phyloP scores from a whole-genome alignment of 225 moss, liverwort and hornwort genomes.

The Marchantia polymorpha region DNA sequence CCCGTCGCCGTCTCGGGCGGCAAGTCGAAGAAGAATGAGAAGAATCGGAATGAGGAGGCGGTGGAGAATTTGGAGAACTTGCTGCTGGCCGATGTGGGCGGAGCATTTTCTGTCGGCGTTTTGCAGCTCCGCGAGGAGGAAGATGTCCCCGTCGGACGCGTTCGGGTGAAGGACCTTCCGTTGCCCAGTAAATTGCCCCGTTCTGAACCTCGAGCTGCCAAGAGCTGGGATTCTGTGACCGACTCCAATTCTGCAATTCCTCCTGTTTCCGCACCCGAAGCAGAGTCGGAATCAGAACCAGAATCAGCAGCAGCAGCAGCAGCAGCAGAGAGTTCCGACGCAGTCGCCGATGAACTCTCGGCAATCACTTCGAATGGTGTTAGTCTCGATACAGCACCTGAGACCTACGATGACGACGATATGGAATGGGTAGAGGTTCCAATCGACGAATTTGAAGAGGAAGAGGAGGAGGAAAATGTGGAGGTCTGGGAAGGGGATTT shows the following conservation, averaged over 20 bases:
- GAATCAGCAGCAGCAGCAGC: too few species aligned
- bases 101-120: slow-evolving; percentile 28
- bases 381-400: not conserved
- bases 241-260: not conserved
- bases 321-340: not conserved
- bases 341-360: not conserved
- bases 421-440: slow-evolving; percentile 42
- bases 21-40: too few species aligned
- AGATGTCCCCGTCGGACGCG: slow-evolving; percentile 15
- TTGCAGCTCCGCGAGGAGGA: slow-evolving; percentile 37
- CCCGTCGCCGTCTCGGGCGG: not conserved
- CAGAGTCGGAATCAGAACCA: not conserved
- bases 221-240: not conserved
- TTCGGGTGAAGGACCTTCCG: slow-evolving; percentile 9
- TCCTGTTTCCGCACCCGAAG: not conserved
- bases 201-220: not conserved
- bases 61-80: slow-evolving; percentile 11
- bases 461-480: slow-evolving; percentile 35
- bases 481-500: slow-evolving; percentile 48
- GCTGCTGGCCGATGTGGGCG: slow-evolving; percentile 11
- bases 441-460: slow-evolving; percentile 28
- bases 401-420: slow-evolving; percentile 15
- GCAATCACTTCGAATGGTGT: not conserved
- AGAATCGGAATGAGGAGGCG: slow-evolving; percentile 3
- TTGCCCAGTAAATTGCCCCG: not conserved